phyloP scores from a whole-genome alignment of 2,329 filamentous ascomycete genomes.

The Penicillium sp. region DNA sequence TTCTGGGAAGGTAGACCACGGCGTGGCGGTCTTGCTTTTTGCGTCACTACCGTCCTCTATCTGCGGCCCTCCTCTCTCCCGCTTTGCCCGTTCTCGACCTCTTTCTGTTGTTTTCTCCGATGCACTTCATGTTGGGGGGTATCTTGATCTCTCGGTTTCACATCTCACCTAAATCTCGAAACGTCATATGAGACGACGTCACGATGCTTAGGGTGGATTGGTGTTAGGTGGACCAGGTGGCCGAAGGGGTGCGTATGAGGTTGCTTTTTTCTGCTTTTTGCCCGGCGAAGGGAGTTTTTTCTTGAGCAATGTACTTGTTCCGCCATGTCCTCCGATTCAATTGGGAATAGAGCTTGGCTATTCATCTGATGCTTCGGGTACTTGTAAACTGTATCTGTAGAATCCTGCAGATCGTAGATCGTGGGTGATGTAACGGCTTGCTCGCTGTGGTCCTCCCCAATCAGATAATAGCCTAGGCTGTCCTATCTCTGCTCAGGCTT shows the following conservation, averaged over 20 bases:
- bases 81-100: slow-evolving; percentile 10
- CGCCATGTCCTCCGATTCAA: slow-evolving; percentile 20
- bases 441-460: background rate
- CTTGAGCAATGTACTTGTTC: slow-evolving; percentile 36
- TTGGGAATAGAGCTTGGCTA: slow-evolving; percentile 15
- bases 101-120: slow-evolving; percentile 40
- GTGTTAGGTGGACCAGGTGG: slow-evolving; percentile 35
- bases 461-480: background rate
- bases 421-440: too few relatives aligned
- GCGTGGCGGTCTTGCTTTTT: slow-evolving; percentile 29
- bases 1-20: slow-evolving; percentile 34
- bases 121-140: slow-evolving; percentile 26
- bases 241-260: slow-evolving; percentile 25
- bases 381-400: background rate
- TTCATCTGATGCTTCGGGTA: background rate
- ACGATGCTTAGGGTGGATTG: slow-evolving; percentile 28
- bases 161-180: slow-evolving; percentile 29
- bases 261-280: slow-evolving; percentile 27
- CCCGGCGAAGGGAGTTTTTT: slow-evolving; percentile 34
- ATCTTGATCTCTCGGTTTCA: slow-evolving; percentile 28
- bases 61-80: background rate
- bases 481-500: too few relatives aligned
- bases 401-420: too few relatives aligned
- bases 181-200: slow-evolving; percentile 27
- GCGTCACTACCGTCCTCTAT: background rate